These are phyloP conservation scores for Globisporangium megalacanthum DNA, from an alignment of 352 stramenopile species.

Conservation along the genomic window DNA sequence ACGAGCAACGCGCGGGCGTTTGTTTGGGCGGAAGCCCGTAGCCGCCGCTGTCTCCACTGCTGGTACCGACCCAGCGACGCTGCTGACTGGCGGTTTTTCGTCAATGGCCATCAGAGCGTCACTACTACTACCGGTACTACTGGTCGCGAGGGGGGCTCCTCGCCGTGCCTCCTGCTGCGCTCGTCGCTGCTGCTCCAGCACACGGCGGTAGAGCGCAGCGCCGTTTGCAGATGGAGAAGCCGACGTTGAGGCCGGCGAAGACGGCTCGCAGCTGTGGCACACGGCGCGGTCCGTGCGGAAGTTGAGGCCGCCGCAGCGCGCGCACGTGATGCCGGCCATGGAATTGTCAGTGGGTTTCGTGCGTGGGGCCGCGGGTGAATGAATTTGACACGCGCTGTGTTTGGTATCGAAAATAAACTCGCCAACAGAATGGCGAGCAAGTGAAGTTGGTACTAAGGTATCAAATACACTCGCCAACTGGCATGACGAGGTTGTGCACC, in stretches of 20 bases:
- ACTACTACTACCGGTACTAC: background rate
- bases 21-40: background rate
- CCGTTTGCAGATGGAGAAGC: background rate
- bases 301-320: constrained; percentile 14
- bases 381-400: too few species aligned
- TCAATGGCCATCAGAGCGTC: background rate
- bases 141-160: background rate
- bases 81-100: background rate
- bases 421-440: too few species aligned
- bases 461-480: too few species aligned
- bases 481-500: too few species aligned
- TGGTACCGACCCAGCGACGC: background rate
- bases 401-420: too few species aligned
- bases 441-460: too few species aligned
- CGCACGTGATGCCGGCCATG: constrained; percentile 12
- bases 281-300: constrained; percentile 9
- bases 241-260: background rate
- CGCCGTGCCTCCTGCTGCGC: background rate
- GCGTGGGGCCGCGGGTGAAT: too few species aligned
- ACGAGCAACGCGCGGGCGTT: background rate
- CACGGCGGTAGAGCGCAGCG: background rate
- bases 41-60: background rate
- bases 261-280: constrained; percentile 13
- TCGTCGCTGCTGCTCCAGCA: constrained; percentile 4
- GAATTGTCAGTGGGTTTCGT: too few species aligned